Evolutionary conservation across 495 filamentous ascomycete species (phyloP), one percentile per base, ranked within the genome.

Genomic region (Podospora appendiculata): DNA sequence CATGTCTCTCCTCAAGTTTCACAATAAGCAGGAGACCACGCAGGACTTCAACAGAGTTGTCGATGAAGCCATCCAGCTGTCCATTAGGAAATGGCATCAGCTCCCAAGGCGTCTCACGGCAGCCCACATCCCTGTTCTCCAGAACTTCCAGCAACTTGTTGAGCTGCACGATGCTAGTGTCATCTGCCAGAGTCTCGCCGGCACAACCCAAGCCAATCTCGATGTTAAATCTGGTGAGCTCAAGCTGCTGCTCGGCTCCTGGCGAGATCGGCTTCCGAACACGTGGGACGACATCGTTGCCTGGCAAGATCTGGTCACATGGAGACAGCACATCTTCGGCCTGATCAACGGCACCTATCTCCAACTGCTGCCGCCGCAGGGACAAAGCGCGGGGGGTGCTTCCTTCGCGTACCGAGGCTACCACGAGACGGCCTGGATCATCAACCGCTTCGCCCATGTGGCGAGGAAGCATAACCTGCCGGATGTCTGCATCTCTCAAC

Each of bases 251-350:
- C 81, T 99, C 8, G 87, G 87, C 34, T 93, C 92, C 9, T 99
- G 94, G 94, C 81, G 94, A 48, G 94, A 99, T 63, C 80, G 94
- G 17, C 71, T 99, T 44, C 94, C 94, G 2, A 99, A 99, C 59
- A 85, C 95, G 8, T 99, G 94, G 94, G 94, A 99, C 59, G 94
- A 99, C 63, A 99, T 99, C 70, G 95, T 95, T 59, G 87, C 91
- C 18, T 99, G 94, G 94, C 92, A 97, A 63, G 94, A 97, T 62
- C 77, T 99, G 17, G 93, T 99, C 16, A 97, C 94, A 2, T 99
- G 94, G 94, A 83, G 94, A 58, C 94, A 97, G 65, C 94, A 99
- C 68, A 94, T 99, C 56, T 99, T 99, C 74, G 85, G 90, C 47
- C 81, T 96, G 11, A 99, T 99, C 71, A 99, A 99, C 63, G 79